Percentiles rank a stretch among this genome's conserved stretches.
phyloP scores from a whole-genome alignment of 495 filamentous ascomycete genomes.

The Trichocladium antarcticum region DNA sequence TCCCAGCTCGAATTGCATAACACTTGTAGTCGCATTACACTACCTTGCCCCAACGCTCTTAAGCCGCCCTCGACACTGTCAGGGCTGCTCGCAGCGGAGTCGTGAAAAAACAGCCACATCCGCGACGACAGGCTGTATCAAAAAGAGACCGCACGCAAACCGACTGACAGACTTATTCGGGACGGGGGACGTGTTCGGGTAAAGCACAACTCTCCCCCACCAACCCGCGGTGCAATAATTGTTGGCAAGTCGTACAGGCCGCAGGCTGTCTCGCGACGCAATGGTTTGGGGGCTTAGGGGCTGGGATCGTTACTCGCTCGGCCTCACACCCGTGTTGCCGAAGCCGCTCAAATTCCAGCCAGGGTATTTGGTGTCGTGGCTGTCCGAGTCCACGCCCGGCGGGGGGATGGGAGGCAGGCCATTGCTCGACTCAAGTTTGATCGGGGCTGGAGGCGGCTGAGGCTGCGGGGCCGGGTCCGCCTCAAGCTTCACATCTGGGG shows the following conservation, averaged over 20 bases:
- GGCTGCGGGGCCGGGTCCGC: background rate
- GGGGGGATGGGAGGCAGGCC: conserved; percentile 27
- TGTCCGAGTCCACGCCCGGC: conserved; percentile 7
- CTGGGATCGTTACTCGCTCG: conserved; percentile 15
- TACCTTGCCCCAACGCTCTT: background rate
- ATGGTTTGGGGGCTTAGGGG: background rate
- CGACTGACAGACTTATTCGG: background rate
- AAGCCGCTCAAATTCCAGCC: conserved; percentile 30
- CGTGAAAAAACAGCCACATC: background rate
- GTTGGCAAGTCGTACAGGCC: too few species aligned
- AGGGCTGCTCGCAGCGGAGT: background rate
- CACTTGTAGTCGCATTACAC: background rate
- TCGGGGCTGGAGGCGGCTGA: background rate
- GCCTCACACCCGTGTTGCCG: conserved; percentile 24
- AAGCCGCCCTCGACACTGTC: conserved; percentile 7
- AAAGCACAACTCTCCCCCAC: background rate
- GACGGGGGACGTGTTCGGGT: background rate
- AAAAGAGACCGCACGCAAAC: background rate
- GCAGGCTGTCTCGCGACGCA: too few species aligned
- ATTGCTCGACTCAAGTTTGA: conserved; percentile 15
- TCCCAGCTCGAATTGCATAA: background rate
- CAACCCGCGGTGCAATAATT: background rate
- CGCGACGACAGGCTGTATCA: background rate
- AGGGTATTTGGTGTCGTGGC: conserved; percentile 17
- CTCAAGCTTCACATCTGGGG: conserved; percentile 7